Evolutionary conservation across 352 stramenopile species (phyloP), one percentile per base, ranked within the genome.

Genomic region (Phytophthora fragariae): DNA sequence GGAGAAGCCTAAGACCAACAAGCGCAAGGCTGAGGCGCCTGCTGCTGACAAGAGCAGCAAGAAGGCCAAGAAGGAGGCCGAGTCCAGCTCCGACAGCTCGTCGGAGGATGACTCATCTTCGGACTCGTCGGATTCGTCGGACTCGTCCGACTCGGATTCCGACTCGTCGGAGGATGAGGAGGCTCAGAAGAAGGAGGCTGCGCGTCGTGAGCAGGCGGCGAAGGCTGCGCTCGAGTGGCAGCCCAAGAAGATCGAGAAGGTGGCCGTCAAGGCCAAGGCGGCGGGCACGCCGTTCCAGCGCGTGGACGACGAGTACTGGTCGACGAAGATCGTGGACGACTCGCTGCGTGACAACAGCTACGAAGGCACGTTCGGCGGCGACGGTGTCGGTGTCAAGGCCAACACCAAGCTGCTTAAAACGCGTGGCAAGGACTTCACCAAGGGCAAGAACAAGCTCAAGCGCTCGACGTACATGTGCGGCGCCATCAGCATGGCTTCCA

Each of bases 401-500:
- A 99, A 96, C 81, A 96, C 99, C 76, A 98, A 99, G 63, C 86
- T 99, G 37, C 81, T 99, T 60, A 97, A 98, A 68, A 97, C 99
- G 55, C 91, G 97, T 66, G 98, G 98, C 46, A 99, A 99, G 83
- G 97, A 99, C 81, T 99, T 99, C 77, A 97, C 97, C 55, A 97
- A 99, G 68, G 98, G 99, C 73, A 99, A 99, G 87, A 99, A 98
- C 69, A 99, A 99, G 85, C 97, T 98, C 82, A 99, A 99, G 90
- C 90, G 98, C 61, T 95, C 96, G 53, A 98, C 85, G 63, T 99
- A 99, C 86, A 93, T 97, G 80, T 98, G 96, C 55, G 97, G 97
- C 47, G 75, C 85, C 50, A 99, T 99, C 72, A 92, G 89, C 57
- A 94, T 98, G 86, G 91, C 76, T 5, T 98, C 92, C 63, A 97